A percentile compares a stretch with the other conserved stretches of the same genome.
Evolutionary conservation across 2,329 filamentous ascomycete genomes (phyloP).

Genomic region (Colletotrichum tabaci): DNA sequence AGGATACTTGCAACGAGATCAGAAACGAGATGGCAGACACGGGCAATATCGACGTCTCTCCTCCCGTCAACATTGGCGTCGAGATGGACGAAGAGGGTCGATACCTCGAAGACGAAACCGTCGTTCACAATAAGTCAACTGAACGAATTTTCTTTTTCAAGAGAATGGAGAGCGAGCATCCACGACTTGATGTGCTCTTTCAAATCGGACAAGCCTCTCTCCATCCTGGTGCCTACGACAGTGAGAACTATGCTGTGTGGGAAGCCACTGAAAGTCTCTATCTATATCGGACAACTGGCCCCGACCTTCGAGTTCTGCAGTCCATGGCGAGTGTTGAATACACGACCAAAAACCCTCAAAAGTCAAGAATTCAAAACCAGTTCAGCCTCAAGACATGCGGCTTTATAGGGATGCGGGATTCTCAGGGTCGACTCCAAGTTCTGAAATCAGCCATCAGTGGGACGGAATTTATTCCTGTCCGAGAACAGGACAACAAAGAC

Average conservation of each 20-base stretch:
- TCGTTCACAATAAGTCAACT: background rate
- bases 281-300: background rate
- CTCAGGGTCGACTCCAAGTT: fast-evolving
- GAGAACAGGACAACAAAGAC: background rate
- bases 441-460: slow-evolving; percentile 5
- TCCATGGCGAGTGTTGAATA: fast-evolving
- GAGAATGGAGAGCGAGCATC: background rate
- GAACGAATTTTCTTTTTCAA: slow-evolving; percentile 25
- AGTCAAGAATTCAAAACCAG: background rate
- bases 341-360: fast-evolving
- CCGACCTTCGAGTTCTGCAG: background rate
- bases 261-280: background rate
- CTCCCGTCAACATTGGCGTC: background rate
- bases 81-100: background rate
- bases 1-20: background rate
- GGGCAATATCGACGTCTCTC: background rate
- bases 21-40: background rate
- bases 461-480: fast-evolving
- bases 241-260: background rate
- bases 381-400: slow-evolving; percentile 14
- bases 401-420: background rate
- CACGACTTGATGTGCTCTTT: slow-evolving; percentile 7
- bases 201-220: background rate
- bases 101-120: fast-evolving
- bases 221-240: background rate